phyloP scores from a whole-genome alignment of 1,139 yeast species.

The Lodderomyces parapsilosis region DNA sequence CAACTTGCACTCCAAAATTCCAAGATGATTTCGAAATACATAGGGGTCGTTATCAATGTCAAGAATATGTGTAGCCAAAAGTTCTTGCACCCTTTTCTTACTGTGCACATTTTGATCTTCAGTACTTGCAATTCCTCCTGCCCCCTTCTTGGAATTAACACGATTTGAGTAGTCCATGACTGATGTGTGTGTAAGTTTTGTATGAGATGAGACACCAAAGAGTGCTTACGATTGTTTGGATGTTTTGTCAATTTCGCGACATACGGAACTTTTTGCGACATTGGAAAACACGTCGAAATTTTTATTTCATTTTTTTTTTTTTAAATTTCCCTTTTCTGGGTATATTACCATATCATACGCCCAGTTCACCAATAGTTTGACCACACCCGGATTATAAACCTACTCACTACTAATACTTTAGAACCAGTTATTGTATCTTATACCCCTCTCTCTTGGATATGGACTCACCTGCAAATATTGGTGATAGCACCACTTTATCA shows the following conservation, averaged over 20 bases:
- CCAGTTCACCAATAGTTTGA: too few relatives aligned
- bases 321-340: too few relatives aligned
- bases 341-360: too few relatives aligned
- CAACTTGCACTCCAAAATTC: slow-evolving; percentile 70
- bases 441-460: slow-evolving; percentile 15
- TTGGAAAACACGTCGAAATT: slow-evolving; percentile 2
- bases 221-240: too few relatives aligned
- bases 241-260: too few relatives aligned
- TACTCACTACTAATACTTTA: not conserved
- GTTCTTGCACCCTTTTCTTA: slow-evolving; percentile 60
- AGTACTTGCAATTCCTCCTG: slow-evolving; percentile 75
- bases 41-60: slow-evolving; percentile 77
- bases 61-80: slow-evolving; percentile 57
- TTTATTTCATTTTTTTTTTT: not conserved
- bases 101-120: slow-evolving; percentile 68
- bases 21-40: slow-evolving; percentile 70
- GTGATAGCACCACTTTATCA: slow-evolving; percentile 45
- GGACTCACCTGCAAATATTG: slow-evolving; percentile 48
- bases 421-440: not conserved
- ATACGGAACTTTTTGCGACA: not conserved
- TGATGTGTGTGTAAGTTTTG: not conserved
- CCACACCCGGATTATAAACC: not conserved
- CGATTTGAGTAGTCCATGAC: slow-evolving; percentile 47
- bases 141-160: slow-evolving; percentile 45
- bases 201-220: too few relatives aligned